phyloP scores from a whole-genome alignment of 306 rosid genomes.

The Argentina anserina region DNA sequence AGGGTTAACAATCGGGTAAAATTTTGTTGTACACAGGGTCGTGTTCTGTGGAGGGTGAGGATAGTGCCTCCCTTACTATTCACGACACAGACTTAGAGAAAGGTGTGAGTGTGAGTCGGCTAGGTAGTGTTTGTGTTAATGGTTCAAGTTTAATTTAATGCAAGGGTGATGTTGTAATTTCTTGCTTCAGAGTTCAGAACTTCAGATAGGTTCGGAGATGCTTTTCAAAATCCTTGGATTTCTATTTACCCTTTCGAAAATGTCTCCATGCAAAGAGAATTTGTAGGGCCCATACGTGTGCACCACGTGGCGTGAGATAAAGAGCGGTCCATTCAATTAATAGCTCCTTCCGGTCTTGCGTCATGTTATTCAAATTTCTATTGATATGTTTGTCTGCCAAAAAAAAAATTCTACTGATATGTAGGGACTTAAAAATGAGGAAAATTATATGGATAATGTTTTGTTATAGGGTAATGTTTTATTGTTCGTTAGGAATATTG shows the following conservation, averaged over 20 bases:
- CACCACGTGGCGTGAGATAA: background rate
- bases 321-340: background rate
- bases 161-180: background rate
- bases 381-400: too few relatives aligned
- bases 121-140: background rate
- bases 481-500: too few relatives aligned
- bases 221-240: too few relatives aligned
- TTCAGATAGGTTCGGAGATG: background rate
- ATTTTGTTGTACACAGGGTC: background rate
- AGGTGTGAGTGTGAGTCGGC: conserved; percentile 6
- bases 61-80: background rate
- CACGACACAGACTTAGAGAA: background rate
- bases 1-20: background rate
- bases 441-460: background rate
- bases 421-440: background rate
- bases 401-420: background rate
- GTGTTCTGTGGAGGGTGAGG: background rate
- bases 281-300: background rate
- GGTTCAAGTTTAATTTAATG: background rate
- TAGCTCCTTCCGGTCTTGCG: background rate
- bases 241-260: background rate
- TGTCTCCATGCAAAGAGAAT: background rate
- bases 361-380: background rate
- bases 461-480: background rate
- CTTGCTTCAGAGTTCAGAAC: background rate